Evolutionary conservation across 2,329 filamentous ascomycete species (phyloP), one percentile per base, ranked within the genome.

Genomic region (Fusarium acutatum): DNA sequence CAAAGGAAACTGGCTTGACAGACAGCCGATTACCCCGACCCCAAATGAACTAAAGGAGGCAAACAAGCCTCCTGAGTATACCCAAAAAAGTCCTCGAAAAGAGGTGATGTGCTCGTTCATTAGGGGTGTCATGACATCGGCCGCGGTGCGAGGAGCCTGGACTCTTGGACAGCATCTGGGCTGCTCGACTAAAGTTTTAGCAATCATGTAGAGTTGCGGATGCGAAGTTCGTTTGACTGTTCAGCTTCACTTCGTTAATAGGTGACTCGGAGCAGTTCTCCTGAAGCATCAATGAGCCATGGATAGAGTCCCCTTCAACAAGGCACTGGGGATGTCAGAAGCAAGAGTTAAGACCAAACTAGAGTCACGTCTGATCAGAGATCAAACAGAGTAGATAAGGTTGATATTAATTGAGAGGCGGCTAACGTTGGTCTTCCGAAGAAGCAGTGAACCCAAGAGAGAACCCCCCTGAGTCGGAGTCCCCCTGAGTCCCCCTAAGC

Each of bases 361-460:
- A 12, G 7, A 12, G 7, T 8, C 7, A 9, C 0, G 4, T 4
- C 14, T 12, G 6, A 22, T 22, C 7, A n/a, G n/a, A n/a, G n/a
- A n/a, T n/a, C n/a, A n/a, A n/a, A n/a, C n/a, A n/a, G n/a, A n/a
- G n/a, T n/a, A n/a, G n/a, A n/a, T n/a, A n/a, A n/a, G n/a, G n/a
- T n/a, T n/a, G n/a, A n/a, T n/a, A n/a, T n/a, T n/a, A n/a, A n/a
- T n/a, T n/a, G n/a, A n/a, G n/a, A n/a, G 1, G 7, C 3, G 11
- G 28, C 28, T 14, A n/a, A 32, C 1, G 7, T 35, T 12, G 6
- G n/a, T 4, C n/a, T 26, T 1, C 3, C 0, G 4, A 52, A 24
- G 18, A 52, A 20, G 12, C 13, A 35, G 32, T 20, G 49, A 15
- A 4, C 8, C 6, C 1, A 8, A 18, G 6, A 26, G 26, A 49